Base-by-base conservation (phyloP, 495 filamentous ascomycete genomes). In the Cercophora sp. region DNA sequence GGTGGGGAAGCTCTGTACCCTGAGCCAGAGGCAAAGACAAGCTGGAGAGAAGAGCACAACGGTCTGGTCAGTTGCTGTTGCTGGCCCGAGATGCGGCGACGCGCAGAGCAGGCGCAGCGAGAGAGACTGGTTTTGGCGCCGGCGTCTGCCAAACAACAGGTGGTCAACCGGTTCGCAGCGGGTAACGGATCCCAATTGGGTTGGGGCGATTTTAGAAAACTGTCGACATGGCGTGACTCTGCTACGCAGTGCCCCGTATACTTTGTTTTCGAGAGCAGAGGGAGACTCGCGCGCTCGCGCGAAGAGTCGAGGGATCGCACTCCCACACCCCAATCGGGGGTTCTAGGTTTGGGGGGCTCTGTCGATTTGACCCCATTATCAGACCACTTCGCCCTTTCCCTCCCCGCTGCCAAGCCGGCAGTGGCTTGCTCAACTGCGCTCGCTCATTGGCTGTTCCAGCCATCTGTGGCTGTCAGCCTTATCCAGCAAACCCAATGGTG, bases 301-400 rank as follows among this genome's bases (percentile, higher is more conserved):
- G 31, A 11, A 48, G 8, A 47, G 41, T 39, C 26, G 51, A 45
- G 48, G 25, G 39, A 39, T 35, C 39, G n/a, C 25, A 19, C n/a
- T n/a, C 23, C 29, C 39, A n/a, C n/a, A 55, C 36, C 37, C 64
- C 64, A 61, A 62, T 65, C 57, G 62, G 53, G 60, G 48, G 48
- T 32, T 59, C 56, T 63, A 60, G 63, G 57, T n/a, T n/a, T n/a
- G n/a, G 64, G 62, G 65, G 55, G 53, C 22, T 41, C 48, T 51
- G 56, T 19, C 51, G 40, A 52, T 60, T 63, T 64, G 62, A 52
- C 55, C 62, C 62, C 56, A 65, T 65, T 67, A 67, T 67, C 64
- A 65, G 61, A 58, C 64, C 62, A 67, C 64, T 67, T 67, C n/a
- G n/a, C n/a, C n/a, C n/a, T 67, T 63, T 55, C 42, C 55, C 55